Base-by-base conservation (phyloP, 352 stramenopile genomes). In the Pythium biforme region DNA sequence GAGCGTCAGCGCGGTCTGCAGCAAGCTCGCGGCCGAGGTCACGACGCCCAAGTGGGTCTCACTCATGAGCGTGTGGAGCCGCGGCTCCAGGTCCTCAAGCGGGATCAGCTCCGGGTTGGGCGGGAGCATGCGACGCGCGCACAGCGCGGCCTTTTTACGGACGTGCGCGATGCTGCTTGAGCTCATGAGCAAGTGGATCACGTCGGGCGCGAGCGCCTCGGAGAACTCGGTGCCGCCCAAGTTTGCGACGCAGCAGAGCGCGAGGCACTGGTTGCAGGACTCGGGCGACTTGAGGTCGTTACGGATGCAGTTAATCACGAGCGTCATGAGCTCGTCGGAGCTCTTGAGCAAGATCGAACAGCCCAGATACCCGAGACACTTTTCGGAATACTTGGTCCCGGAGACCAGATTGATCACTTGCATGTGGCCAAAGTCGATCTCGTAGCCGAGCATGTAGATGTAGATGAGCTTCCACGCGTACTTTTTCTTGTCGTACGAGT, bases 401-500 rank as follows among this genome's bases (percentile, higher is more conserved):
- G 84, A 88, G 22, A 99, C 94, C 47, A 99, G 79, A 34, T 94
- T 96, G 62, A 99, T 93, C 33, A 99, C 81, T 80, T 99, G 96
- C 73, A 98, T 95, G 73, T 99, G 96, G 31, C 97, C 97, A 86
- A 99, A 99, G 74, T 99, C 95, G 55, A 99, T 96, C 76, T 99
- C 96, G 75, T 99, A 99, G 59, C 97, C 97, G 49, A 99, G 76
- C 79, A 99, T 98, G 76, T 98, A 98, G 75, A 99, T 99, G 79
- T 99, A 99, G 26, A 99, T 97, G 59, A 99, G 79, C 81, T 99
- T 99, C 96, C 96, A 99, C 50, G 98, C 95, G 76, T 99, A 99
- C 76, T 99, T 99, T 73, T 99, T 99, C 58, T 96, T 89, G 74
- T 99, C 92, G 74, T 99, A 99, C 43, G 89, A 96, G 64, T 92